Evolutionary conservation across 306 rosid genomes (phyloP), one percentile per base, ranked within the genome.

Genomic region (Urtica urens): DNA sequence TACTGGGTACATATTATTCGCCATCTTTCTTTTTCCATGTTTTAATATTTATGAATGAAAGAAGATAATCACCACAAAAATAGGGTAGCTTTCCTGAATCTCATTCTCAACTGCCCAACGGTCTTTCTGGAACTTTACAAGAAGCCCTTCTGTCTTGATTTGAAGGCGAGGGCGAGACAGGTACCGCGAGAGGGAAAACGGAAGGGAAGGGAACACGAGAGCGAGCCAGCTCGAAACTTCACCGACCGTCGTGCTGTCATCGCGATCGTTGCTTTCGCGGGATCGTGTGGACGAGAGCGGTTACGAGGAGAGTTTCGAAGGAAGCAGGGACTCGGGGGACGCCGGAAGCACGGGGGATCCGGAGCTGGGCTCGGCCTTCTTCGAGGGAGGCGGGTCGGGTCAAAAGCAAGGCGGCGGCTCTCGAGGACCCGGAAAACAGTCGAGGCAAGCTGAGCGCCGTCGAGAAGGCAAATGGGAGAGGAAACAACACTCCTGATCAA

Each of bases 391-490:
- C 45, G 94, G 85, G 43, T 93, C 72, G 55, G 73, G 94, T 66
- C 94, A 80, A 33, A 57, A 74, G 33, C 80, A 87, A 15, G 70
- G 96, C 58, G 94, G 96, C 53, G 76, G 76, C 78, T 82, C 83
- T 64, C 72, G 94, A 7, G 73, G 94, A 72, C 94, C 78, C 66
- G 66, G 68, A 15, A 74, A 78, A 13, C 94, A 87, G 38, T 77
- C 93, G 10, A 80, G 96, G 66, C 94, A 87, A 33, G 59, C 94
- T 37, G 96, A 83, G 15, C 69, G 37, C 49, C 78, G 96, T 46
- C 88, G 93, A 0, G 96, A 87, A 75, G 87, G 94, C 23, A 87
- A 87, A 68, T 87, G 96, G 96, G 96, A 87, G 78, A 80, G 96
- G 57, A 87, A 87, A 61, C 94, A 82, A n/a, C n/a, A n/a, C n/a